Evolutionary conservation across 2,329 filamentous ascomycete species (phyloP), one percentile per base, ranked within the genome.

Genomic region (Cladosporium sphaerospermum): DNA sequence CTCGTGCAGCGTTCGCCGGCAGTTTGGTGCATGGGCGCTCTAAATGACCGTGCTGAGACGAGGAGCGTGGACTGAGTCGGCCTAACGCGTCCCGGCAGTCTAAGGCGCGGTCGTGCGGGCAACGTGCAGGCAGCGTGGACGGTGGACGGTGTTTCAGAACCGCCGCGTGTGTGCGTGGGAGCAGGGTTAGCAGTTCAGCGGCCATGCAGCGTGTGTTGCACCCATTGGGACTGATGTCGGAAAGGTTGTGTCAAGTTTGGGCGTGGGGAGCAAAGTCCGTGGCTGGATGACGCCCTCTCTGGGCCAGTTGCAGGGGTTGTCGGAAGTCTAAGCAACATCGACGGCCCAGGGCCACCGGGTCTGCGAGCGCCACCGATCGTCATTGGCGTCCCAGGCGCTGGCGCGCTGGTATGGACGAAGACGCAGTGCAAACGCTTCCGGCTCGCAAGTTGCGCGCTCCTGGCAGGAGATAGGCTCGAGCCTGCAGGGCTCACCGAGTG

Each of bases 261-360:
- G 11, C 6, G 23, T 42, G 39, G 14, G 31, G 23, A 42, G 31
- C 39, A 31, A 44, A 44, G 18, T 51, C 48, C 48, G 48, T 51
- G 40, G 48, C 8, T 44, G 32, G 39, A 44, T 44, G 48, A 44
- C 48, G 48, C 47, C 9, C 37, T 50, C 47, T 51, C 16, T 13
- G 16, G 36, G 8, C 8, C 45, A 23, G 9, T 13, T 14, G 32
- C 34, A 47, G 33, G 45, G 45, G 39, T 47, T 33, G 14, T 47
- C 47, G 47, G 47, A 42, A 49, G 23, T 41, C 28, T 42, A 42
- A 33, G 37, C 46, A 37, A 50, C 31, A 50, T 23, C 28, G 32
- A 39, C 23, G 23, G 23, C 23, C 23, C 23, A 28, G 23, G 23
- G 23, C 23, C 23, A 4, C 23, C 23, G 23, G 23, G 23, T 7